Evolutionary conservation across 1,284 basidiomycete genomes (phyloP).

Genomic region (Irpex sp.): DNA sequence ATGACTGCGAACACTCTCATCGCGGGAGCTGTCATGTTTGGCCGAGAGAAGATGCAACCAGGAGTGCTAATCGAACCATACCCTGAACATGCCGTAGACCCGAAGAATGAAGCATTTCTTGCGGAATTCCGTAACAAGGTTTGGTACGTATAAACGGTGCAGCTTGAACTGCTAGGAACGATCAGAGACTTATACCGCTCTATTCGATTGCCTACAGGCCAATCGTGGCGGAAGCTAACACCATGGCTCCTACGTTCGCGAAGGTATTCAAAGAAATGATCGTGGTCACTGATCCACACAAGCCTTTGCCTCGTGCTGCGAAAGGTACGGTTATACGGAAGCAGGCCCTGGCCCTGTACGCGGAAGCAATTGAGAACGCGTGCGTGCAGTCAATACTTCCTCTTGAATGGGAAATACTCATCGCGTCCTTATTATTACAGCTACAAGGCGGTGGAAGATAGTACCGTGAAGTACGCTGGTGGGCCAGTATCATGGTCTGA

Average conservation of each 20-base stretch:
- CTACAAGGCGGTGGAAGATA: constrained; percentile 24
- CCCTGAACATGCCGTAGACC: constrained; percentile 7
- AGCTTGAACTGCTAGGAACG: neutral
- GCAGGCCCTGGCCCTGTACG: constrained; percentile 23
- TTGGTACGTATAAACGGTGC: constrained; percentile 10
- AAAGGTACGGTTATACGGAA: constrained; percentile 27
- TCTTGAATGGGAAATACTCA: neutral
- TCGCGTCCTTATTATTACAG: constrained; percentile 1
- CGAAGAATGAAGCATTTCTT: constrained; percentile 6
- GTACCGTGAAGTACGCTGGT: constrained; percentile 14
- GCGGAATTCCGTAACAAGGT: constrained; percentile 8
- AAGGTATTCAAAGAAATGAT: constrained; percentile 34
- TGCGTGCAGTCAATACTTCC: constrained; percentile 17
- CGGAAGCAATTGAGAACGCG: constrained; percentile 24
- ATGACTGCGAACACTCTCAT: constrained; percentile 29
- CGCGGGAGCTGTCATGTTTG: constrained; percentile 20
- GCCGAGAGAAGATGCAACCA: constrained; percentile 17
- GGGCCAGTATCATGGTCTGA: constrained; percentile 23
- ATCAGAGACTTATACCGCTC: neutral
- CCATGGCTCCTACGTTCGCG: constrained; percentile 33
- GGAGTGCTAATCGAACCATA: constrained; percentile 21
- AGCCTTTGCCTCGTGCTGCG: constrained; percentile 25
- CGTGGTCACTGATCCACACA: constrained; percentile 19
- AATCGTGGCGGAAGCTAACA: constrained; percentile 30
- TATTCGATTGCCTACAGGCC: neutral